phyloP scores from a whole-genome alignment of 169 alveolate genomes.

The Blepharisma undulans region DNA sequence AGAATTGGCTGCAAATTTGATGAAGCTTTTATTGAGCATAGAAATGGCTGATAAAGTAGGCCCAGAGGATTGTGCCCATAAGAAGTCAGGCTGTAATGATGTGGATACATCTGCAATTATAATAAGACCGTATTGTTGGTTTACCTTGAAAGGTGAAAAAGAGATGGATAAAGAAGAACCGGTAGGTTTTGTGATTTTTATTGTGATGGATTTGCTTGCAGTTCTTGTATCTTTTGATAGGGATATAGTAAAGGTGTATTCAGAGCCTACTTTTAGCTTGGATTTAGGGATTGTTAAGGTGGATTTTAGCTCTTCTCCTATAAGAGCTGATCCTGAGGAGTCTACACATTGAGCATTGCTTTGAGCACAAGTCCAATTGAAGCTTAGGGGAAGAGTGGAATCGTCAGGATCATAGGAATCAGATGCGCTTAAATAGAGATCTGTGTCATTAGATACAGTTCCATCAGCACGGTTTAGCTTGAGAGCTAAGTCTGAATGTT shows the following conservation, averaged over 20 bases:
- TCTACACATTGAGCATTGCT: not conserved
- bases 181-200: not conserved
- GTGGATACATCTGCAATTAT: not conserved
- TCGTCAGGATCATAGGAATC: not conserved
- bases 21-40: not conserved
- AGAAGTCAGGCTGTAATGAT: not conserved
- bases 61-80: not conserved
- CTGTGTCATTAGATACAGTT: not conserved
- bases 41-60: not conserved
- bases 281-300: not conserved
- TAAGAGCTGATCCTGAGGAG: not conserved
- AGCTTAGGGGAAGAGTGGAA: not conserved
- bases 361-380: not conserved
- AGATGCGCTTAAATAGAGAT: not conserved
- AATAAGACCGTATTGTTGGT: not conserved
- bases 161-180: not conserved
- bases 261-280: not conserved
- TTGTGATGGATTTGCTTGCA: not conserved
- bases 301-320: not conserved
- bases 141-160: not conserved
- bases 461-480: not conserved
- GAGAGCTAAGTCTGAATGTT: not conserved
- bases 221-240: not conserved
- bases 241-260: not conserved
- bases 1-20: not conserved